These are phyloP conservation scores for Cymbidium sinense DNA, from an alignment of 106 monocot species.

Conservation along the genomic window DNA sequence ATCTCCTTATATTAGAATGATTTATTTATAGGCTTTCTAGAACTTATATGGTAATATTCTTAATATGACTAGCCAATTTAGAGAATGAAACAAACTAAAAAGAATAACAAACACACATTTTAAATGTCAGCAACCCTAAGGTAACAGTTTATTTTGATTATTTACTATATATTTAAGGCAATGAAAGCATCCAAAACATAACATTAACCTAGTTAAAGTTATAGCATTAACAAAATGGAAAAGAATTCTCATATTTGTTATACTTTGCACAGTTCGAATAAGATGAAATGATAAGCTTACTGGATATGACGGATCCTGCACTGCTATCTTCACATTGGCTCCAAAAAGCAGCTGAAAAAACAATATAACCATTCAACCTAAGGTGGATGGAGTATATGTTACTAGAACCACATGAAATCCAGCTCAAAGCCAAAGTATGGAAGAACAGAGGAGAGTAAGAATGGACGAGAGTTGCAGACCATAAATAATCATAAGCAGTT, in stretches of 20 bases:
- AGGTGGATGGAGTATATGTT: neutral
- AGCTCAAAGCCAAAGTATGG: neutral
- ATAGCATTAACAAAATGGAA: neutral
- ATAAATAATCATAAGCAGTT: neutral
- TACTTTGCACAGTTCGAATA: neutral
- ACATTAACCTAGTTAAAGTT: neutral
- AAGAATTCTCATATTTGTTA: neutral
- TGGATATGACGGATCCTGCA: constrained; percentile 95
- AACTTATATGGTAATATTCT: neutral
- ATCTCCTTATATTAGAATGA: no score
- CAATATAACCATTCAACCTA: neutral
- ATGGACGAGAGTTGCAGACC: neutral
- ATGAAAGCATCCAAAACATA: neutral
- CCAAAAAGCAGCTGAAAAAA: constrained; percentile 80
- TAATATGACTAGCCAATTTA: neutral
- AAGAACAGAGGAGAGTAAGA: neutral
- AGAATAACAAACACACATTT: neutral
- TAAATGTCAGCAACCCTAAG: neutral
- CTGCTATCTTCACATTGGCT: constrained; percentile 74
- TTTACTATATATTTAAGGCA: neutral
- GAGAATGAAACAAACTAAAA: neutral
- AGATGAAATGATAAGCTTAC: constrained; percentile 26
- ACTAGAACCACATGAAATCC: neutral
- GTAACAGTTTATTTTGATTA: neutral
- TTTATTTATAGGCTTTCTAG: no score